phyloP scores from a whole-genome alignment of 2,329 filamentous ascomycete genomes.

The Arthrinium puccinioides region DNA sequence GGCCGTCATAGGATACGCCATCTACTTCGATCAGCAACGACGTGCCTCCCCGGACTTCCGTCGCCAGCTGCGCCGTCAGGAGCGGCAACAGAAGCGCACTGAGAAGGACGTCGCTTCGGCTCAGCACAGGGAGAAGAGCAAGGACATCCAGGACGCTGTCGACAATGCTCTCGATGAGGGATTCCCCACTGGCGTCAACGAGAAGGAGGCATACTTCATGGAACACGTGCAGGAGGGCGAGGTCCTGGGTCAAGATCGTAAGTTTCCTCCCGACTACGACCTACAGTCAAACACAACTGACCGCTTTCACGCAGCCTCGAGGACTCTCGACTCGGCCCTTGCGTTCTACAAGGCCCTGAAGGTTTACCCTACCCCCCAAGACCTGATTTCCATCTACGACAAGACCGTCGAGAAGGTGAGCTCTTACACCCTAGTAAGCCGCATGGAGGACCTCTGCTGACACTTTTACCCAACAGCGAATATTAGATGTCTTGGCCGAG shows the following conservation, averaged over 20 bases:
- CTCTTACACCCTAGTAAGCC: too few relatives aligned
- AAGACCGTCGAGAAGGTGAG: conserved; percentile 92
- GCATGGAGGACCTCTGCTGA: too few relatives aligned
- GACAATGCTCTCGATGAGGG: conserved; percentile 82
- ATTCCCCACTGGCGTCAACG: conserved; percentile 83
- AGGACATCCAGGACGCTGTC: conserved; percentile 67
- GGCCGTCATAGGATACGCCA: conserved; percentile 47
- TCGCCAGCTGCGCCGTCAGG: conserved; percentile 64
- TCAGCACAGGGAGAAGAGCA: conserved; percentile 58
- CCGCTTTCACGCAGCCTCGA: conserved; percentile 36
- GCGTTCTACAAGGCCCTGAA: conserved; percentile 98
- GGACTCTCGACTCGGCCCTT: conserved; percentile 75
- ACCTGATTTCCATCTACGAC: conserved; percentile 95
- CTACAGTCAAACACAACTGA: neutral
- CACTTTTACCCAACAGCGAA: conserved; percentile 49
- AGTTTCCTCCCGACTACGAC: conserved; percentile 1
- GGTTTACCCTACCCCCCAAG: conserved; percentile 89
- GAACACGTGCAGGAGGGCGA: conserved; percentile 88
- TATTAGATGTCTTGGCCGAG: conserved; percentile 92
- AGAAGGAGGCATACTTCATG: conserved; percentile 96
- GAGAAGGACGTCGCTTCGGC: conserved; percentile 67
- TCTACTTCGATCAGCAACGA: conserved; percentile 63
- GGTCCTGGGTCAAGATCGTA: conserved; percentile 72
- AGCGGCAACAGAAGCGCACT: conserved; percentile 62
- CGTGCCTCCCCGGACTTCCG: conserved; percentile 59